A percentile compares a stretch with the other conserved stretches of the same genome.
These are phyloP conservation scores for Candida loeiensis DNA, from an alignment of 805 yeast genomes.

Conservation along the genomic window DNA sequence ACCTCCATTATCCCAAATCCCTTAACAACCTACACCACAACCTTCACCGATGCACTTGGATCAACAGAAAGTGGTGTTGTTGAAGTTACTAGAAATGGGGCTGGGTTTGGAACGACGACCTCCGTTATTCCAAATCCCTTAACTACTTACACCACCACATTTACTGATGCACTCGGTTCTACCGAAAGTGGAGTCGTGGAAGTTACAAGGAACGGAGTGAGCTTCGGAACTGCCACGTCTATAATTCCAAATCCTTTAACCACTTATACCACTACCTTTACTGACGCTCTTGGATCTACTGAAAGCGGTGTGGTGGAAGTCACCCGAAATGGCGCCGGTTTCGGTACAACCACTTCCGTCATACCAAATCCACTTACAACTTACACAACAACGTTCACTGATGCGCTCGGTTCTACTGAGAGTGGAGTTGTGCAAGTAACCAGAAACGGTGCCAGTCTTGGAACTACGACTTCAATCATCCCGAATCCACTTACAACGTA, in stretches of 20 bases:
- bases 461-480: not conserved
- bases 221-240: not conserved
- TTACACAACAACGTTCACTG: not conserved
- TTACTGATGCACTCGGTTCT: conserved; percentile 4
- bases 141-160: conserved; percentile 8
- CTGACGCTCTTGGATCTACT: not conserved
- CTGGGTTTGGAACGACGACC: conserved; percentile 16
- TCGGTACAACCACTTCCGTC: not conserved
- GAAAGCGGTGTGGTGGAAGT: not conserved
- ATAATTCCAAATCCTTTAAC: not conserved
- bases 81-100: conserved; percentile 1
- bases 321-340: not conserved
- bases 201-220: conserved; percentile 16
- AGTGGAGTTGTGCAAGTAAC: not conserved
- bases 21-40: not conserved
- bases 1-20: not conserved
- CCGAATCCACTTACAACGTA: not conserved
- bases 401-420: not conserved
- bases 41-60: too few species aligned
- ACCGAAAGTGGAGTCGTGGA: conserved; percentile 14
- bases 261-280: conserved; percentile 16
- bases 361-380: not conserved
- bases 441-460: not conserved
- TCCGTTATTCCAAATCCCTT: too few species aligned
- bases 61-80: not conserved